Base-by-base conservation (phyloP, 1,284 basidiomycete genomes). In the Nidula niveotomentosa region DNA sequence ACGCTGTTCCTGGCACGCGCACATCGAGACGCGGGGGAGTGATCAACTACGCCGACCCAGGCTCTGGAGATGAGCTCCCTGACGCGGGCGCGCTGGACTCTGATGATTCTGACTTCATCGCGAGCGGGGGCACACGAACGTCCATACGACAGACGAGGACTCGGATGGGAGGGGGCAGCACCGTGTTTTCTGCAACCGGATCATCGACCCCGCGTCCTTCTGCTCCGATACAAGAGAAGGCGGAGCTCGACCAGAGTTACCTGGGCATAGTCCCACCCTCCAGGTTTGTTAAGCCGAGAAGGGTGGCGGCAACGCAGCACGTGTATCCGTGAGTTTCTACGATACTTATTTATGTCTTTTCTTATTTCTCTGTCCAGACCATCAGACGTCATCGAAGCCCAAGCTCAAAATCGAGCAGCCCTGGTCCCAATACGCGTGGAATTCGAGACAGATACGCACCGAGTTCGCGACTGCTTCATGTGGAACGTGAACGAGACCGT, bases 391-490 rank as follows among this genome's bases (percentile, higher is more conserved):
- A 68, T 94, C 36, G 81, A 88, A 45, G 68, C 69, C 9, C 86
- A 91, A 65, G 89, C 91, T 0, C 69, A 77, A 48, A 80, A 78
- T 57, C 80, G 85, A 23, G 82, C 90, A 4, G 77, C 88, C 2
- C 83, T 96, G 30, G 86, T 98, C 3, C 96, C 96, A 8, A 93
- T 99, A 59, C 90, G 93, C 48, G 90, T 99, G 56, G 96, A 98
- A 65, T 88, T 98, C 62, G 95, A 98, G 67, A 95, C 95, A 3
- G 91, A 94, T 7, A 90, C 89, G 0, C 91, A 94, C 66, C 83
- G 95, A 64, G 88, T 99, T 68, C 88, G 94, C 54, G 96, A 99
- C 66, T 91, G 91, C 60, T 98, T 99, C 71, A 83, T 94, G n/a
- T 99, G 96, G 96, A 97, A 98, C 66, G 72, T 95, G 51, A 85